Evolutionary conservation across 257 asterid genomes (phyloP).

Genomic region (Nicotiana tomentosiformis): DNA sequence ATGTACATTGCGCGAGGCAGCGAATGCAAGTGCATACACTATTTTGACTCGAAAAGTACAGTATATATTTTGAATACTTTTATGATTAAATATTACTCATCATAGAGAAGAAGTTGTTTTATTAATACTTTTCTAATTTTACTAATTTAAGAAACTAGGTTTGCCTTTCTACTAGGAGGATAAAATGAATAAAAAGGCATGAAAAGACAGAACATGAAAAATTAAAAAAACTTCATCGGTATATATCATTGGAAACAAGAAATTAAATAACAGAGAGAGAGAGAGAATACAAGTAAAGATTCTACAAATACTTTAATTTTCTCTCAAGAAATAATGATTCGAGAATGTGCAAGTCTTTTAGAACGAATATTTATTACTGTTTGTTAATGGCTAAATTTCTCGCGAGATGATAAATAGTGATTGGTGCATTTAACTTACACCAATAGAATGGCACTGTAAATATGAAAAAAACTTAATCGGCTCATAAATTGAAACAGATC

Average conservation of each 20-base stretch:
- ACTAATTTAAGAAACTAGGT: neutral
- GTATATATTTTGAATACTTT: too few relatives aligned
- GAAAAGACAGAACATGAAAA: neutral
- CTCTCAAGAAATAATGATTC: neutral
- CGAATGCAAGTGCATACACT: too few relatives aligned
- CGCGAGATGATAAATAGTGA: neutral
- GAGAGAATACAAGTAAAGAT: neutral
- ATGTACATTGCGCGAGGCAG: too few relatives aligned
- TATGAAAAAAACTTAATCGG: too few relatives aligned
- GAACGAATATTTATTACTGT: neutral
- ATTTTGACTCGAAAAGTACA: too few relatives aligned
- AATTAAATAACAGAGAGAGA: neutral
- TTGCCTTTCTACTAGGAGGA: neutral
- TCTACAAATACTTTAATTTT: neutral
- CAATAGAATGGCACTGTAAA: too few relatives aligned
- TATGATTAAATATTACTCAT: too few relatives aligned
- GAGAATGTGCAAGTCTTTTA: neutral
- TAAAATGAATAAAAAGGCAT: neutral
- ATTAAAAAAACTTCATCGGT: constrained; percentile 11
- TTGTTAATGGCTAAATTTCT: neutral
- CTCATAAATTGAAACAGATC: too few relatives aligned
- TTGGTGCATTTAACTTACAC: too few relatives aligned
- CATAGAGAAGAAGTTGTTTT: neutral
- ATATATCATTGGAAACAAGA: neutral
- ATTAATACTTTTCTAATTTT: neutral